Percentiles rank a stretch among this genome's conserved stretches.
Evolutionary conservation across 495 filamentous ascomycete species (phyloP).

Genomic region (Aspergillus leporis): DNA sequence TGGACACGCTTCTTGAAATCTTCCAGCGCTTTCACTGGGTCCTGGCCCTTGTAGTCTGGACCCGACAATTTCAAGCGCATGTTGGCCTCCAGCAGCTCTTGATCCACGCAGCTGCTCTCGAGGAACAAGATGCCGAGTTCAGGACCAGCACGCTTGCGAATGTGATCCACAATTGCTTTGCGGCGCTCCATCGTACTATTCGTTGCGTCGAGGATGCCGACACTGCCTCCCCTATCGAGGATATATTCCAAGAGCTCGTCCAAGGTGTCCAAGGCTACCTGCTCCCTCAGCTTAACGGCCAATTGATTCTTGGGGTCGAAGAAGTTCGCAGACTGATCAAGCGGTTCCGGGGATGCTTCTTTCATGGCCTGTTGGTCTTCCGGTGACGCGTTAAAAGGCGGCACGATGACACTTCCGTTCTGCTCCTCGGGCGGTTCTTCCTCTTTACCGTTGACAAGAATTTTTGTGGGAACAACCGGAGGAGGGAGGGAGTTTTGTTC

Average conservation of each 20-base stretch:
- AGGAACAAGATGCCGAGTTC: slow-evolving; percentile 89
- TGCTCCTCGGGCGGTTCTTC: slow-evolving; percentile 27
- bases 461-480: slow-evolving; percentile 45
- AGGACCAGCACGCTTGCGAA: slow-evolving; percentile 79
- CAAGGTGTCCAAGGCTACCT: slow-evolving; percentile 86
- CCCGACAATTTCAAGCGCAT: slow-evolving; percentile 98
- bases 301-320: slow-evolving; percentile 88
- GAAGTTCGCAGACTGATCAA: slow-evolving; percentile 89
- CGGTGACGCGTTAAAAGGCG: slow-evolving; percentile 26
- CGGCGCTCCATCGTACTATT: slow-evolving; percentile 90
- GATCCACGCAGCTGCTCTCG: slow-evolving; percentile 87
- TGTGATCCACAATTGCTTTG: slow-evolving; percentile 77
- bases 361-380: slow-evolving; percentile 27
- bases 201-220: slow-evolving; percentile 98
- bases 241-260: slow-evolving; percentile 91
- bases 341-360: slow-evolving; percentile 50
- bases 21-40: slow-evolving; percentile 75
- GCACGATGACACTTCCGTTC: slow-evolving; percentile 34
- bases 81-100: slow-evolving; percentile 82
- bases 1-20: slow-evolving; percentile 95
- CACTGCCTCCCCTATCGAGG: slow-evolving; percentile 74
- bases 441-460: slow-evolving; percentile 51
- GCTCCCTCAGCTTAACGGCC: slow-evolving; percentile 82
- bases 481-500: slow-evolving; percentile 31
- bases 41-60: slow-evolving; percentile 92